These are phyloP conservation scores for Candida railenensis DNA, from an alignment of 805 yeast species.

Conservation along the genomic window DNA sequence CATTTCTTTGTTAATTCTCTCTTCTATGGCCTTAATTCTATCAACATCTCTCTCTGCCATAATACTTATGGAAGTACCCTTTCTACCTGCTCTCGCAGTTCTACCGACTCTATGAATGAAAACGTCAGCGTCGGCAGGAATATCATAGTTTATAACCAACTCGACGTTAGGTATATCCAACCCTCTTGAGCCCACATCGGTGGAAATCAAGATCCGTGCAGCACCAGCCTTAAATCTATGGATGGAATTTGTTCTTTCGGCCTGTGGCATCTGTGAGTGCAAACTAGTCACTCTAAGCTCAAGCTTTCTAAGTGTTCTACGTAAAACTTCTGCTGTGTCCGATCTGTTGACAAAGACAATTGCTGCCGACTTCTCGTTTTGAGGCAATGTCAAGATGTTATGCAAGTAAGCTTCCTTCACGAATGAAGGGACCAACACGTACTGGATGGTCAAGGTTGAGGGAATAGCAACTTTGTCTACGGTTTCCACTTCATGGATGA, in stretches of 20 bases:
- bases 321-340: conserved; percentile 79
- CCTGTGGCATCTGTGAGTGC: conserved; percentile 93
- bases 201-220: conserved; percentile 88
- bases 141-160: conserved; percentile 85
- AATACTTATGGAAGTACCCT: conserved; percentile 79
- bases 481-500: conserved; percentile 72
- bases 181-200: conserved; percentile 98
- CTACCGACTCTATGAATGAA: conserved; percentile 97
- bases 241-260: conserved; percentile 84
- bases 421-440: conserved; percentile 77
- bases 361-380: conserved; percentile 63
- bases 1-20: conserved; percentile 77
- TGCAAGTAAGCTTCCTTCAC: conserved; percentile 88
- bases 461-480: conserved; percentile 82
- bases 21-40: conserved; percentile 83
- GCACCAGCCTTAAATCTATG: conserved; percentile 94
- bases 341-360: conserved; percentile 93
- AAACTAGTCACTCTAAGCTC: conserved; percentile 84
- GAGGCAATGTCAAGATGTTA: conserved; percentile 60
- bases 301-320: conserved; percentile 70
- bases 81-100: conserved; percentile 96
- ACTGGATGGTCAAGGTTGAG: conserved; percentile 59
- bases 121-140: conserved; percentile 95
- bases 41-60: conserved; percentile 84
- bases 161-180: conserved; percentile 93